phyloP scores from a whole-genome alignment of 129 eudicot species.

The Helichrysum umbraculigerum region DNA sequence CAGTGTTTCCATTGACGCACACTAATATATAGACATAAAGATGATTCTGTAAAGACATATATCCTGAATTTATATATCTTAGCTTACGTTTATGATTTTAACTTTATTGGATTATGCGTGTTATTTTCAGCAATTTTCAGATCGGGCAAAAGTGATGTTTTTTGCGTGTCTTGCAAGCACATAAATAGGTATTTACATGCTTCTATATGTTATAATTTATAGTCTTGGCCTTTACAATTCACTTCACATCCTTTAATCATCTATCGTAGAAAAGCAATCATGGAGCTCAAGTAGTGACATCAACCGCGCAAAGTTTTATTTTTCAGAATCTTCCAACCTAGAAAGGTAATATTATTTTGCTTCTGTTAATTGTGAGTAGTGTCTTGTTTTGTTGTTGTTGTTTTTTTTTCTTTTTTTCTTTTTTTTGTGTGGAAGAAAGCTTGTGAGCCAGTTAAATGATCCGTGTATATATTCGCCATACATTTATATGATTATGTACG shows the following conservation, averaged over 20 bases:
- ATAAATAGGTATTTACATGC: conserved; percentile 11
- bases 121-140: conserved; percentile 8
- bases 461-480: background rate
- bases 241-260: background rate
- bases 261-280: conserved; percentile 15
- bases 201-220: background rate
- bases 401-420: too few species aligned
- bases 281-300: conserved; percentile 30
- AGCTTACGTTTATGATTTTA: background rate
- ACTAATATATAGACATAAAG: background rate
- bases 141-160: background rate
- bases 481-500: background rate
- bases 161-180: conserved; percentile 24
- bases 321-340: conserved; percentile 4
- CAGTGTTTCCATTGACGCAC: background rate
- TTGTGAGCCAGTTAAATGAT: conserved; percentile 4
- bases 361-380: conserved; percentile 12
- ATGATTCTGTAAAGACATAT: background rate
- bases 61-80: background rate
- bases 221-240: background rate
- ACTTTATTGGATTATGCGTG: background rate
- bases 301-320: background rate
- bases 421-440: background rate
- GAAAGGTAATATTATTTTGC: conserved; percentile 22
- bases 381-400: too few species aligned